Evolutionary conservation across 2,329 filamentous ascomycete genomes (phyloP), one percentile per base, ranked within the genome.

Genomic region (Salinomyces thailandicus): DNA sequence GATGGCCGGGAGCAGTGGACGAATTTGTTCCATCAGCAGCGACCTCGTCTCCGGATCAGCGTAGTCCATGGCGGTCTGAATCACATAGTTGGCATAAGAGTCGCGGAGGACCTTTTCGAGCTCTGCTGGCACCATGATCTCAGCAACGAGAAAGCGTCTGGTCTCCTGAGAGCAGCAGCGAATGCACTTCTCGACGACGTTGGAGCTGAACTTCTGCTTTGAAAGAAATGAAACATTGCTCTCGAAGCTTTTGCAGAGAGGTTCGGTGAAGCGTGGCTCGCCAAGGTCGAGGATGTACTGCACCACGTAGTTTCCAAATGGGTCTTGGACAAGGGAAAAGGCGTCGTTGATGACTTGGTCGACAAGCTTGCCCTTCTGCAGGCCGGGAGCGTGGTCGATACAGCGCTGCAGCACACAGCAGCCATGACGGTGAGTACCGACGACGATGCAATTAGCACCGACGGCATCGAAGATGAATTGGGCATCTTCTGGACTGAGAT

Each of bases 161-260:
- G 81, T 81, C 7, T 73, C 68, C 16, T 77, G 68, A 42, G 82
- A 77, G 22, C 87, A 80, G 57, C 85, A 93, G 38, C 91, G 85
- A 41, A 96, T 65, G 49, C 66, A 71, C 61, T 98, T 98, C 68
- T 98, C 91, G 45, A 98, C 89, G 39, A 98, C 91, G 52, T 98
- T 98, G 54, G 91, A 96, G 66, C 86, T 95, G 68, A 98, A 98
- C 64, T 98, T 98, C 68, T 98, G 91, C 59, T 86, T 87, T 5
- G 91, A 96, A 12, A 80, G 57, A 73, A 73, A 62, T 62, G 73
- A 54, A 59, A 81, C 67, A 75, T 84, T 68, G 51, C 81, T 81
- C 38, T 73, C 67, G 67, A 98, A 95, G 54, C 79, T 80, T 36
- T 72, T 68, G 43, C 93, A 91, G 27, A 98, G 71, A 3, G 89